Percentiles rank a stretch among this genome's conserved stretches.
phyloP scores from a whole-genome alignment of 768 basidiomycete species.

The Kockovaella imperatae region DNA sequence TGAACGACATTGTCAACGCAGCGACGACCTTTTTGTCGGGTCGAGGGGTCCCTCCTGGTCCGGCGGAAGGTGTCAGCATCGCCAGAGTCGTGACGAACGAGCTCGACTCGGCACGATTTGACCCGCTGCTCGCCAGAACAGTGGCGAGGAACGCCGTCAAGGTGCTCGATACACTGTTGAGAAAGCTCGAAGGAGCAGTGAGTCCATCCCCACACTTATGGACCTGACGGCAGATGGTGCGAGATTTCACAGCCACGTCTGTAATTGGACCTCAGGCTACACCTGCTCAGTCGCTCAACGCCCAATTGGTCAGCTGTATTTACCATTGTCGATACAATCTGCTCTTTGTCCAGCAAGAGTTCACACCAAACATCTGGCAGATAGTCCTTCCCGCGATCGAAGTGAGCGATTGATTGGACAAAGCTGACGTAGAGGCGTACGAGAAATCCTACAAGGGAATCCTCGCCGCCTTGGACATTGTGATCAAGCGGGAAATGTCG shows the following conservation, averaged over 20 bases:
- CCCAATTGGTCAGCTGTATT: conserved; percentile 66
- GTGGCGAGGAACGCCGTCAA: conserved; percentile 67
- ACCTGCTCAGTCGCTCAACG: conserved; percentile 69
- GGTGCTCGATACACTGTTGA: conserved; percentile 62
- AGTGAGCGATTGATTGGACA: conserved; percentile 45
- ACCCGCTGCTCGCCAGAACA: conserved; percentile 72
- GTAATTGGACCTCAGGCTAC: conserved; percentile 71
- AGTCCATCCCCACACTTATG: conserved; percentile 31
- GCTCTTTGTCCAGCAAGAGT: conserved; percentile 59
- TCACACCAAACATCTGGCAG: conserved; percentile 55
- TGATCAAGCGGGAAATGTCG: conserved; percentile 67
- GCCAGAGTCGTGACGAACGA: conserved; percentile 78
- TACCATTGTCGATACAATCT: conserved; percentile 69
- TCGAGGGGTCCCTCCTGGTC: conserved; percentile 60
- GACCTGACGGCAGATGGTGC: conserved; percentile 52
- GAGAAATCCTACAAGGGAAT: conserved; percentile 33
- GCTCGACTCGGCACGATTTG: conserved; percentile 83
- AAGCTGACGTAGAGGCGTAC: conserved; percentile 1
- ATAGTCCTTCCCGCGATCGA: conserved; percentile 55
- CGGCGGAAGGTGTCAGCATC: conserved; percentile 66
- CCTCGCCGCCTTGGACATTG: conserved; percentile 42
- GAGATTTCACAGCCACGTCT: conserved; percentile 69
- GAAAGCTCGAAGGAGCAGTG: conserved; percentile 63
- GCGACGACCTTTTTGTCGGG: conserved; percentile 55
- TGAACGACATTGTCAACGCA: conserved; percentile 73